phyloP scores from a whole-genome alignment of 257 asterid genomes.

The Eustoma russellianum region DNA sequence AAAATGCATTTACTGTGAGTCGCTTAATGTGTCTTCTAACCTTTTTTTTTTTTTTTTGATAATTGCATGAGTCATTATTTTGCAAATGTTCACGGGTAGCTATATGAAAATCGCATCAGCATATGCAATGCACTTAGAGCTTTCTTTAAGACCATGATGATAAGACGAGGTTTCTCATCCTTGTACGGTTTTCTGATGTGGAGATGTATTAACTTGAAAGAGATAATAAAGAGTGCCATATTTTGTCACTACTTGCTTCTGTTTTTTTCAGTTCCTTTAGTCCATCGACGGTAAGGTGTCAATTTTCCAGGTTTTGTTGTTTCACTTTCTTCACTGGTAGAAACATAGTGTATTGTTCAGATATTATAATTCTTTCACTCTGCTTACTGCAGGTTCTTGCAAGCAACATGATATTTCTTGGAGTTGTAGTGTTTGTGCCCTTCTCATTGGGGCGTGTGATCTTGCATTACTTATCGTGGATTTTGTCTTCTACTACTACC shows the following conservation, averaged over 20 bases:
- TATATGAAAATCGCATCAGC: too few relatives aligned
- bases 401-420: constrained; percentile 95
- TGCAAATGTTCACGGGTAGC: background rate
- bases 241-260: too few relatives aligned
- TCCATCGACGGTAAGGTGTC: too few relatives aligned
- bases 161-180: too few relatives aligned
- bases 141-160: too few relatives aligned
- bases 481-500: constrained; percentile 67
- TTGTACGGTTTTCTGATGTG: too few relatives aligned
- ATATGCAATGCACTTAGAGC: too few relatives aligned
- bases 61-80: too few relatives aligned
- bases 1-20: constrained; percentile 93
- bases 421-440: constrained; percentile 79
- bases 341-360: too few relatives aligned
- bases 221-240: too few relatives aligned
- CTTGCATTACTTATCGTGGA: constrained; percentile 58
- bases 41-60: background rate
- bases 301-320: background rate
- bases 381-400: constrained; percentile 80
- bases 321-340: background rate
- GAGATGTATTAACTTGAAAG: too few relatives aligned
- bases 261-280: too few relatives aligned
- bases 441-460: constrained; percentile 80
- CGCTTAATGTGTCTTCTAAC: background rate
- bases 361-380: constrained; percentile 2